phyloP scores from a whole-genome alignment of 1,284 basidiomycete genomes.

The Ustilago xerochloae region DNA sequence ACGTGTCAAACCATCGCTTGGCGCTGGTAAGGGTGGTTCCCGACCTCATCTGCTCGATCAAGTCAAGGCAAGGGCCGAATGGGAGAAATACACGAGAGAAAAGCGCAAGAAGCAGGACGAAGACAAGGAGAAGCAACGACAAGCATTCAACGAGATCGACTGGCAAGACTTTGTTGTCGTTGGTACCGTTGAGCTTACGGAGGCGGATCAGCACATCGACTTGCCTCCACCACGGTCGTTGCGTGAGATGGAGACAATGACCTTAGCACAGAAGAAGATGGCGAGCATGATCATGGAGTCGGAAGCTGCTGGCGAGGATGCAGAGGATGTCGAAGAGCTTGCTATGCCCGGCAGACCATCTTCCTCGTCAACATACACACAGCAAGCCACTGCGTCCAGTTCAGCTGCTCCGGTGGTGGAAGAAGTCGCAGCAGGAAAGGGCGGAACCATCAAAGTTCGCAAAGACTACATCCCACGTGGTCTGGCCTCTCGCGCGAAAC shows the following conservation, averaged over 20 bases:
- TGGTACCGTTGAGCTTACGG: conserved; percentile 97
- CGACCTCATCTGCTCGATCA: conserved; percentile 82
- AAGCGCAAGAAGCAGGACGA: conserved; percentile 86
- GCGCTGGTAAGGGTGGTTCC: conserved; percentile 53
- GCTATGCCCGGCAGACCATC: conserved; percentile 31
- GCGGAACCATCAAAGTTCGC: conserved; percentile 74
- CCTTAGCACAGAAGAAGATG: conserved; percentile 95
- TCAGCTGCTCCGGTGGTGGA: conserved; percentile 6
- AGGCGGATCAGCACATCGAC: conserved; percentile 82
- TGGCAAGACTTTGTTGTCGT: conserved; percentile 99
- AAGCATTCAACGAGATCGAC: conserved; percentile 86
- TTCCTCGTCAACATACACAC: neutral
- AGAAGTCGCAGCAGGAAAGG: conserved; percentile 19
- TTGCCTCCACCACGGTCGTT: conserved; percentile 94
- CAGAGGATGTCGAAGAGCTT: conserved; percentile 76
- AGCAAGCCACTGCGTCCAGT: neutral
- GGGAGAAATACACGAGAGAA: conserved; percentile 85
- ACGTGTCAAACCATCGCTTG: conserved; percentile 15
- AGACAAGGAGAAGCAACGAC: conserved; percentile 76
- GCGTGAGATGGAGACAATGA: conserved; percentile 95
- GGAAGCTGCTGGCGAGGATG: conserved; percentile 74
- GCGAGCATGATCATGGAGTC: conserved; percentile 97
- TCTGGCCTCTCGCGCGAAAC: conserved; percentile 40
- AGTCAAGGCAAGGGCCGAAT: conserved; percentile 81
- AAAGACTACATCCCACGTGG: conserved; percentile 87